Evolutionary conservation across 768 basidiomycete species (phyloP), one percentile per base, ranked within the genome.

Genomic region (Lactarius psammicola): DNA sequence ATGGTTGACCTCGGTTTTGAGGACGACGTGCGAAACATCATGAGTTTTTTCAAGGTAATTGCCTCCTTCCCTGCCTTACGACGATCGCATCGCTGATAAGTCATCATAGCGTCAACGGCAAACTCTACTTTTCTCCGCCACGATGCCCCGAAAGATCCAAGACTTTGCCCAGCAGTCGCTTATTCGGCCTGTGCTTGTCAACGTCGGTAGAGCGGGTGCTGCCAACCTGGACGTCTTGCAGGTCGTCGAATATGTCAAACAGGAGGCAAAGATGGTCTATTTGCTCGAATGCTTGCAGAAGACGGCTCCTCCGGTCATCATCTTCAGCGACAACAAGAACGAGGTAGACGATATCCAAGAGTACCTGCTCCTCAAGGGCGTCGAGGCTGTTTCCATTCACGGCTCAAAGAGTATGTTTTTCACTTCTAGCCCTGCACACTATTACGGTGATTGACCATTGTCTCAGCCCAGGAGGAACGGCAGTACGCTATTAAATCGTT

Each of bases 271-370:
- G 78, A 98, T 98, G 97, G 95, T 99, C 1, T 99, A 98, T 76
- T 83, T 98, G 18, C 81, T 99, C 56, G 97, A 99, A 76, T 98
- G 95, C 75, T 77, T 99, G 67, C 97, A 98, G 75, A 99, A 98
- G 80, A 99, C 97, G 0, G 89, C 97, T 0, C 97, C 97, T 8
- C 97, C 97, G 2, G 95, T 96, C 57, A 97, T 98, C 76, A 85
- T 98, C 64, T 99, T 99, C 76, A 94, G 91, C 69, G 97, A 99
- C 75, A 98, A 96, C 80, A 99, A 99, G 82, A 98, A 99, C 74
- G 97, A 99, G 75, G 97, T 99, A n/a, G 97, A 99, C 73, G 95
- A 99, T 75, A 99, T 99, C 51, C 97, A 99, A 70, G 97, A 99
- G 73, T 99, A 99, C 73, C 81, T 99, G 3, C 81, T 99, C 9